These are phyloP conservation scores for Xylaria multiplex DNA, from an alignment of 2,329 filamentous ascomycete species.

Conservation along the genomic window DNA sequence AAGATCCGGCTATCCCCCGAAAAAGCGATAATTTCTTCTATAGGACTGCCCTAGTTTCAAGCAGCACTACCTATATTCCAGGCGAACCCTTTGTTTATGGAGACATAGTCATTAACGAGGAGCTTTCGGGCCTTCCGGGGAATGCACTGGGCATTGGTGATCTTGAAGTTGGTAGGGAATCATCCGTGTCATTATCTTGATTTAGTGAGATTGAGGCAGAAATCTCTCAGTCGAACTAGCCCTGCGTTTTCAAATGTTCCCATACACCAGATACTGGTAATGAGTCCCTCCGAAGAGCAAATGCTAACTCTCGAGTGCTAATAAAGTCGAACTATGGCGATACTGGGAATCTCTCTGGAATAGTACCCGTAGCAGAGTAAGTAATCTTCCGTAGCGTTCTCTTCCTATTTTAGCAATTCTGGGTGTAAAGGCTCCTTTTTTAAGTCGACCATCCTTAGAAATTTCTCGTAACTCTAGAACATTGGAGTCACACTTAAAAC, in stretches of 20 bases:
- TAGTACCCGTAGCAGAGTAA: not conserved
- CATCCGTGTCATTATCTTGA: not conserved
- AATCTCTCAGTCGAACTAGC: too few species aligned
- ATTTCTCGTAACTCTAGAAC: not conserved
- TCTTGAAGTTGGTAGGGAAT: not conserved
- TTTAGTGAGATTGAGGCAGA: not conserved
- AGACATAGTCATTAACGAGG: not conserved
- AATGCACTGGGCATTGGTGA: slow-evolving; percentile 5
- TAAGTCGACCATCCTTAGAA: not conserved
- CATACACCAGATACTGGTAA: too few species aligned
- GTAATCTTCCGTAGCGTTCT: not conserved
- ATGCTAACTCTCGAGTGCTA: not conserved
- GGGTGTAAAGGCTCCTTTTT: not conserved
- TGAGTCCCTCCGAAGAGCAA: not conserved
- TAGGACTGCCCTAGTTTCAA: not conserved
- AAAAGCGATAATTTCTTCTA: slow-evolving; percentile 28
- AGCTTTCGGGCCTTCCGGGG: not conserved
- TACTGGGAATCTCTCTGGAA: slow-evolving; percentile 6
- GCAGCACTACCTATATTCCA: not conserved
- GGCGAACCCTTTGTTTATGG: not conserved
- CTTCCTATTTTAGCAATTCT: not conserved
- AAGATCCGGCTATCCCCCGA: slow-evolving; percentile 4
- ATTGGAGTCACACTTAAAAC: not conserved
- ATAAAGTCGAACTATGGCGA: slow-evolving; percentile 16
- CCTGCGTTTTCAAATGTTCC: too few species aligned